Evolutionary conservation across 352 stramenopile genomes (phyloP).

Genomic region (Blastocystis sp.): DNA sequence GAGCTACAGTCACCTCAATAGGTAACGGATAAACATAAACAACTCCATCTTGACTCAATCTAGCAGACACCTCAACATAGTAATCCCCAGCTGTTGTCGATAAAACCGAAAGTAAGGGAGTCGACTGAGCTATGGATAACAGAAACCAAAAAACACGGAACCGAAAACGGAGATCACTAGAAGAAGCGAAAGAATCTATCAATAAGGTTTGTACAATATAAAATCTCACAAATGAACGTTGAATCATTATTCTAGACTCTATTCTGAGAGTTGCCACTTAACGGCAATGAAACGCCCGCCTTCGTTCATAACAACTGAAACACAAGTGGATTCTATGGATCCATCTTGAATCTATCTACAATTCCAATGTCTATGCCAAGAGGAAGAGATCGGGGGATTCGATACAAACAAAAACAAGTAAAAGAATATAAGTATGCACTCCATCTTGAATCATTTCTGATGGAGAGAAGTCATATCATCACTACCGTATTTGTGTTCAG

Average conservation of each 20-base stretch:
- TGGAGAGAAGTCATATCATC: too few relatives aligned
- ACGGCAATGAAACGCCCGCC: constrained; percentile 14
- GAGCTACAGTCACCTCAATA: constrained; percentile 24
- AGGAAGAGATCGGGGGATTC: too few relatives aligned
- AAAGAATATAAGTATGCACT: too few relatives aligned
- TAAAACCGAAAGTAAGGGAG: constrained; percentile 18
- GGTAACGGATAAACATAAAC: constrained; percentile 50
- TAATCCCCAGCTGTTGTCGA: constrained; percentile 30
- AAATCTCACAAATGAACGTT: neutral
- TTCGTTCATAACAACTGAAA: neutral
- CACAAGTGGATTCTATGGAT: too few relatives aligned
- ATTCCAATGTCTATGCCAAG: too few relatives aligned
- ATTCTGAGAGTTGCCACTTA: neutral
- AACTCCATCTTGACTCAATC: constrained; percentile 14
- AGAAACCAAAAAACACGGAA: neutral
- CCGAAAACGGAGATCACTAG: constrained; percentile 57
- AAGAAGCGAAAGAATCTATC: constrained; percentile 49
- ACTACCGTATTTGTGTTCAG: too few relatives aligned
- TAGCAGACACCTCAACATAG: constrained; percentile 31
- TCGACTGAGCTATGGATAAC: constrained; percentile 6
- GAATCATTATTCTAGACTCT: neutral
- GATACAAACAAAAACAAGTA: too few relatives aligned
- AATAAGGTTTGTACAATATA: neutral
- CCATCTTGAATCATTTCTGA: too few relatives aligned
- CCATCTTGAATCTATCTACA: too few relatives aligned